Evolutionary conservation across 2,329 filamentous ascomycete species (phyloP), one percentile per base, ranked within the genome.

Genomic region (Dendrostoma leiphaemia): DNA sequence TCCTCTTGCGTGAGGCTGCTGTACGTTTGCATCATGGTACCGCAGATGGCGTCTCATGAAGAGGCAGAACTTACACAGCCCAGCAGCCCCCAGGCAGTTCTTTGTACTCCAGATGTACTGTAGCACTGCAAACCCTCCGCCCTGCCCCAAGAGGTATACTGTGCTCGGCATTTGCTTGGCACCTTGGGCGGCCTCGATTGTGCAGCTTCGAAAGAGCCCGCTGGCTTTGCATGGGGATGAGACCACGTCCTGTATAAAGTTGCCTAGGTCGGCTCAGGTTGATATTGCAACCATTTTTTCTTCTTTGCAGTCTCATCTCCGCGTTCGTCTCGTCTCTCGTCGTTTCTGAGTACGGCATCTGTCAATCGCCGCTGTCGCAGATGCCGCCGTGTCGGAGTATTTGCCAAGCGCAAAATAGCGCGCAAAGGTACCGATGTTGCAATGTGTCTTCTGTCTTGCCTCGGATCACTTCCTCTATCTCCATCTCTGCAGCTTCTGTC

Each of bases 11-110:
- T 21, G 32, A 48, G n/a, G 19, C 34, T 48, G 26, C 48, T 51
- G 48, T 51, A 43, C 29, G 38, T 17, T 51, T 51, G 48, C 48
- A 51, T 51, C 48, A 51, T 51, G 38, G 48, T 28, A 43, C 48
- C 23, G 29, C 13, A 43, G 15, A 41, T 17, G 44, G 37, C 31
- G 48, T 44, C 44, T 37, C 48, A 34, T 15, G 35, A 44, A 7
- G 23, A 15, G 35, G 26, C 17, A 50, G 24, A 37, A 21, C 26
- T n/a, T n/a, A n/a, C n/a, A n/a, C n/a, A n/a, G n/a, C n/a, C n/a
- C n/a, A n/a, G n/a, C n/a, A n/a, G n/a, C n/a, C n/a, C n/a, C n/a
- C n/a, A n/a, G n/a, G n/a, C n/a, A n/a, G n/a, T n/a, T n/a, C n/a
- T n/a, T n/a, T 41, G 26, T 50, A 24, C 40, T 24, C 7, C 7